Base-by-base conservation (phyloP, 805 yeast species). In the Nakazawaea wickerhamii region DNA sequence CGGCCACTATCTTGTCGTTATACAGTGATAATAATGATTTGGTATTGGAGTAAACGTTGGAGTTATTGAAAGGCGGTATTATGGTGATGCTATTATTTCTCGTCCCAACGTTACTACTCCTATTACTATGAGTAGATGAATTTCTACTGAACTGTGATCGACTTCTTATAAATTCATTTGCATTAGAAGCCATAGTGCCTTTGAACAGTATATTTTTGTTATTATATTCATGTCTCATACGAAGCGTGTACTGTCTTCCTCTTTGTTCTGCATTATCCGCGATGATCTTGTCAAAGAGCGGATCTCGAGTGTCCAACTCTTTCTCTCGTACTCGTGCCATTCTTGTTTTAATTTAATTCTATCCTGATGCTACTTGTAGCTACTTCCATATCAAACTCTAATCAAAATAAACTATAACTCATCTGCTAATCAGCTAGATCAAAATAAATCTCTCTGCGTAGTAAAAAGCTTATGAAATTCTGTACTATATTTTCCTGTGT, bases 231-330 rank as follows among this genome's bases (percentile, higher is more conserved):
- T 58, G 58, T 28, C 64, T 47, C 43, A 54, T 50, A 5, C 59
- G 57, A 2, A 54, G 41, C 32, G 58, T 60, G 37, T 46, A 50
- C 28, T 54, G 59, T 15, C 64, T 33, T 4, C 64, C 63, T 11
- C 64, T 44, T 20, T 43, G 46, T 37, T 55, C 59, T 1, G 18
- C 25, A 15, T 17, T 13, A 15, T 23, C 34, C 9, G 33, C 11
- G 23, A n/a, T 21, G 17, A 18, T 14, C 18, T 26, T 30, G 13
- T 17, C 38, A 17, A 23, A 25, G n/a, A 35, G 5, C 5, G 22
- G 13, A 15, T 35, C 38, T 23, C 21, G 21, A 8, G 30, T 32
- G 13, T 35, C 36, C 15, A 41, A 10, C 19, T 28, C 32, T 15
- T 6, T 11, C 10, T 30, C 27, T 5, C 19, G 42, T 10, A 38